Base-by-base conservation (phyloP, 495 filamentous ascomycete genomes). In the Neurospora sp. region DNA sequence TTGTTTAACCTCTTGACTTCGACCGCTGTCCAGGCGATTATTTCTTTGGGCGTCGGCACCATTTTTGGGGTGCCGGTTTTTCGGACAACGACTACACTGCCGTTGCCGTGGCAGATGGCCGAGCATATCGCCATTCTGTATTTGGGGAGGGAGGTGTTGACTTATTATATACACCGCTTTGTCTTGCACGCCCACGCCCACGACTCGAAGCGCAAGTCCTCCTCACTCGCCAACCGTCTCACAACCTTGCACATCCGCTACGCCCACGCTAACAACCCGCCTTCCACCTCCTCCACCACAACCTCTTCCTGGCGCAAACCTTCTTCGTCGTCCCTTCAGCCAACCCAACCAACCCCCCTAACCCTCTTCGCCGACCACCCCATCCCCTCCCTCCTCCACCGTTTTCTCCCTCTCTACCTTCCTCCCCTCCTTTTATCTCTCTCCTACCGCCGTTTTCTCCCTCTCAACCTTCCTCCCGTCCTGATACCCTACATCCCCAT, bases 311-410 rank as follows among this genome's bases (percentile, higher is more conserved):
- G 54, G 90, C 92, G 72, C 93, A 97, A 78, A 77, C 82, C 18
- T 73, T 74, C 70, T 74, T 72, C 62, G 74, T 79, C 5, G 88
- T 0, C 91, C 92, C 2, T 94, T 88, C 83, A 86, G 3, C 54
- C 54, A 16, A 16, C 54, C 0, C 54, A 66, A 18, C 54, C 54
- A 35, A 66, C 54, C 6, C 12, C 91, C 27, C 78, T 86, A 35
- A 79, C 86, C 90, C 69, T 88, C 86, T 75, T 91, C 86, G 48
- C 90, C 78, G 94, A 98, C 81, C 93, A 97, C 76, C 93, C 94
- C 0, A 39, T 91, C n/a, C 83, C 88, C 5, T 92, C 93, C 75
- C 81, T 97, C 2, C 76, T 96, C 12, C 82, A 84, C 71, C 89
- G 86, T 69, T 92, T 93, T 77, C 44, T 94, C 23, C 94, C 94